Evolutionary conservation across 306 rosid species (phyloP), one percentile per base, ranked within the genome.

Genomic region (peach (Prunus persica)): DNA sequence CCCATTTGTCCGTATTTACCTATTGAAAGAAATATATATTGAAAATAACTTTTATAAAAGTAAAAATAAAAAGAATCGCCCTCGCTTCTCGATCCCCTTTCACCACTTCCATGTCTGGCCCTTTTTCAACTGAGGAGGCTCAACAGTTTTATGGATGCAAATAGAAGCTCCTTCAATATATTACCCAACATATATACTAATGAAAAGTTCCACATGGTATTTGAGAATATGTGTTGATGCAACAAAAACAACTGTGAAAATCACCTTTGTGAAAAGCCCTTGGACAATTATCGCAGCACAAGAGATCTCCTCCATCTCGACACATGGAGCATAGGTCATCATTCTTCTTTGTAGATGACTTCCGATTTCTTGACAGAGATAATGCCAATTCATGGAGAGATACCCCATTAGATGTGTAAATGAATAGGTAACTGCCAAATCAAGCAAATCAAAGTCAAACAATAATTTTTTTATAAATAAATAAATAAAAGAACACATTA

Each of bases 281-380:
- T 28, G 99, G 99, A 82, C 99, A 96, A 57, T 93, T 95, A 84
- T 92, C 91, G 80, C 99, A 96, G 76, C 97, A 87, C 83, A 92
- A 68, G 65, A 96, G 96, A 82, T 88, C 89, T 84, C 97, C 98
- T 72, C 97, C 96, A 76, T 88, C 92, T 25, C 71, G 76, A 81
- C 99, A 96, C 54, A 89, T 89, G 82, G 82, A 82, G 82, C 99
- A 96, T 71, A 91, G 96, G 69, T 96, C 93, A 83, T 96, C 99
- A 65, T 87, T 87, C 8, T 89, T 89, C 80, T 70, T 54, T 77
- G 81, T 45, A 67, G 93, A 80, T 38, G 88, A 86, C 80, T 81
- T 91, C 61, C 88, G 69, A 52, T 84, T 86, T 81, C 68, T 92
- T 6, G 96, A 88, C 30, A 96, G 78, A 68, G 89, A 82, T 61